These are phyloP conservation scores for Rhizophora apiculata DNA, from an alignment of 345 rosid species.

Conservation along the genomic window DNA sequence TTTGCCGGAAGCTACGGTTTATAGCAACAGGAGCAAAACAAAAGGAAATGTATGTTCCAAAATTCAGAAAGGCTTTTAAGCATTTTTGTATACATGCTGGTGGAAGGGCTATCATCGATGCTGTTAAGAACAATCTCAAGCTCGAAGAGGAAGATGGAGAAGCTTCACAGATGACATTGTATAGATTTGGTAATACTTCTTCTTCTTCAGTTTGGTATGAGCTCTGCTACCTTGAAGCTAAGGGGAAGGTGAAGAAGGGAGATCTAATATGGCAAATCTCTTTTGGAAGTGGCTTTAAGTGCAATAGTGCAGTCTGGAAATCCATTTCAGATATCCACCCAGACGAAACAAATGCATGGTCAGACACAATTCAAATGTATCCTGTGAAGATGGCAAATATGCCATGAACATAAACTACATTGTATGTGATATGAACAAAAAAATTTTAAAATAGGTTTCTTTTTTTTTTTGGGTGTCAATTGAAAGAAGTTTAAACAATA, in stretches of 20 bases:
- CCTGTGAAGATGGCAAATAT: slow-evolving; percentile 31
- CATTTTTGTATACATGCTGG: slow-evolving; percentile 70
- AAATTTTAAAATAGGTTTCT: no score
- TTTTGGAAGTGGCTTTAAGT: slow-evolving; percentile 72
- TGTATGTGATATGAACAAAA: not conserved
- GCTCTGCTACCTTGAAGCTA: slow-evolving; percentile 57
- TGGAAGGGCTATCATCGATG: slow-evolving; percentile 53
- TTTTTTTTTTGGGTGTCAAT: no score
- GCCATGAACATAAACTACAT: not conserved
- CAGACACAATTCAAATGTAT: slow-evolving; percentile 46
- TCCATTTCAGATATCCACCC: slow-evolving; percentile 41
- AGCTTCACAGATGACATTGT: slow-evolving; percentile 58
- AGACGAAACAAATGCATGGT: slow-evolving; percentile 48
- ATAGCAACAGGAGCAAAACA: slow-evolving; percentile 4
- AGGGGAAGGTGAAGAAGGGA: slow-evolving; percentile 52
- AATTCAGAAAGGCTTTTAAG: slow-evolving; percentile 56
- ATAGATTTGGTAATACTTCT: slow-evolving; percentile 63
- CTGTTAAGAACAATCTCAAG: slow-evolving; percentile 49
- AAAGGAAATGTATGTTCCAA: slow-evolving; percentile 35
- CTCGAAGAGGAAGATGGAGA: slow-evolving; percentile 54
- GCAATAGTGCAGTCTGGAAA: slow-evolving; percentile 64
- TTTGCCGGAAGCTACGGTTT: slow-evolving; percentile 21
- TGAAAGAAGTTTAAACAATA: no score
- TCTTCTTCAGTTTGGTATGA: slow-evolving; percentile 75
- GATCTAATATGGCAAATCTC: slow-evolving; percentile 57